These are phyloP conservation scores for Ehretia macrophylla DNA, from an alignment of 257 asterid species.

Conservation along the genomic window DNA sequence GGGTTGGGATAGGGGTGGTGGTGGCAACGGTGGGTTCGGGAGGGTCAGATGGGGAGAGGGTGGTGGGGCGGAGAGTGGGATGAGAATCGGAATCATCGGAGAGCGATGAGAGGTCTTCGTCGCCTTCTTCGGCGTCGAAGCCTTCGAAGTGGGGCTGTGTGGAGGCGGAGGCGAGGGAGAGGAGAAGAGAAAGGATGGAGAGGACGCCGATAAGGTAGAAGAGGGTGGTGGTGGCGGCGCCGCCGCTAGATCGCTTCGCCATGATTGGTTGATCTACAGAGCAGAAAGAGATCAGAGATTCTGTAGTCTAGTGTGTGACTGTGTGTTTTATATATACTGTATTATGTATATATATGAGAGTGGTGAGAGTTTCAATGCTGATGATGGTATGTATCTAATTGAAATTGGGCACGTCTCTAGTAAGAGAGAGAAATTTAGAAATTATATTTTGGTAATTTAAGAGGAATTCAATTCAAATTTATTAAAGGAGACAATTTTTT, in stretches of 20 bases:
- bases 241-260: neutral
- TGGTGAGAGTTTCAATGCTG: neutral
- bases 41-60: conserved; percentile 42
- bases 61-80: conserved; percentile 55
- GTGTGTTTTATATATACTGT: neutral
- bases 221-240: neutral
- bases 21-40: conserved; percentile 27
- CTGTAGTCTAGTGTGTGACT: neutral
- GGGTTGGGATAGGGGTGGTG: neutral
- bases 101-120: conserved; percentile 37
- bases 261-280: neutral
- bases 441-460: no score
- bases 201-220: conserved; percentile 28
- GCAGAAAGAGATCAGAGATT: neutral
- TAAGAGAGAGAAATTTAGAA: no score
- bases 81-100: conserved; percentile 48
- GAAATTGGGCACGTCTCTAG: neutral
- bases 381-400: neutral
- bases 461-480: no score
- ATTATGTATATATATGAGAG: neutral
- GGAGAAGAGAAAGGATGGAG: conserved; percentile 56
- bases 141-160: conserved; percentile 72
- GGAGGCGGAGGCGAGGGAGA: conserved; percentile 47
- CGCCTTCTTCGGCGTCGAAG: conserved; percentile 81
- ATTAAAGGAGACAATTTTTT: no score